These are phyloP conservation scores for Macrophomina phaseolina DNA, from an alignment of 2,329 filamentous ascomycete genomes.

Conservation along the genomic window DNA sequence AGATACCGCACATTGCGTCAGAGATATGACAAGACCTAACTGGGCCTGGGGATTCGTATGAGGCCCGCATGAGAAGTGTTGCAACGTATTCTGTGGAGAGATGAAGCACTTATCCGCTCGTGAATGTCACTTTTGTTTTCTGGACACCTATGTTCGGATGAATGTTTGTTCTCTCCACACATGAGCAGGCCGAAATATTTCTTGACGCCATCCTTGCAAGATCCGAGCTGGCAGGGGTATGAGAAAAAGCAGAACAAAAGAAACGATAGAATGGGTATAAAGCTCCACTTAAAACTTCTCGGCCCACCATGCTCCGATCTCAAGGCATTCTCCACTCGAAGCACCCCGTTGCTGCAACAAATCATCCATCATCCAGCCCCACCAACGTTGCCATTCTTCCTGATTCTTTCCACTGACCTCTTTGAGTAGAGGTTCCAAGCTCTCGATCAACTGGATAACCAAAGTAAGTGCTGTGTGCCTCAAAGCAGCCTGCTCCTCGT, in stretches of 20 bases:
- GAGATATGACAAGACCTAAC: conserved; percentile 66
- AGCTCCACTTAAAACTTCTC: conserved; percentile 54
- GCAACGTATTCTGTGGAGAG: no score
- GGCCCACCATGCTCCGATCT: conserved; percentile 70
- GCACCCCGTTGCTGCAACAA: conserved; percentile 79
- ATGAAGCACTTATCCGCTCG: no score
- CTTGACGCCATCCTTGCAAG: no score
- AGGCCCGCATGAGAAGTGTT: no score
- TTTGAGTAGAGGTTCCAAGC: conserved; percentile 79
- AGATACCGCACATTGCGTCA: conserved; percentile 84
- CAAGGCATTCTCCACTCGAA: conserved; percentile 82
- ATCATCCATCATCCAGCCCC: conserved; percentile 84
- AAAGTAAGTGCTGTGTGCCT: conserved; percentile 81
- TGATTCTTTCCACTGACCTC: conserved; percentile 85
- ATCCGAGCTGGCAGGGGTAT: neutral
- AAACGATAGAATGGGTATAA: conserved; percentile 24
- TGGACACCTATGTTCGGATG: no score
- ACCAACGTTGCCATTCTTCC: conserved; percentile 93
- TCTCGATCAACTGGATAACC: conserved; percentile 82
- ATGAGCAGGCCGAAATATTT: no score
- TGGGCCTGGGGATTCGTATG: neutral
- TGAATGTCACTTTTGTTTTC: no score
- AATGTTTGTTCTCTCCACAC: no score
- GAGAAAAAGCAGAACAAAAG: conserved; percentile 6
- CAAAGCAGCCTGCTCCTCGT: conserved; percentile 72